Base-by-base conservation (phyloP, 305 asterid species). In the Fraxinus sp. region DNA sequence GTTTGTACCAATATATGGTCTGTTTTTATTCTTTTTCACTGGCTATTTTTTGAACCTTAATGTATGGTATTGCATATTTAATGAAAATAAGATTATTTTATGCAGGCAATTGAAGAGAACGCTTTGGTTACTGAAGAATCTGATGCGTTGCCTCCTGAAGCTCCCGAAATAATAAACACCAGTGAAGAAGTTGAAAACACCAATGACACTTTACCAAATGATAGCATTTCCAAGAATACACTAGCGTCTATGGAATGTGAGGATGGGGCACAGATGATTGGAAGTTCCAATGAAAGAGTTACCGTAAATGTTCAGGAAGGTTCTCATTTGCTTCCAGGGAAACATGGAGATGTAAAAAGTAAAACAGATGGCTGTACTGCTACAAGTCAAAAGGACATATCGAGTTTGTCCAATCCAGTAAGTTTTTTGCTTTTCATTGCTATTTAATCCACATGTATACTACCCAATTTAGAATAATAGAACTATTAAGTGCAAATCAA, bases 61-160 rank as follows among this genome's bases (percentile, higher is more conserved):
- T 49, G 26, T 74, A 68, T 64, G 73, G 11, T 75, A 43, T 36
- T 9, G 43, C 77, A 55, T 80, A 72, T 72, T 72, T 77, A 77
- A 55, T 14, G 77, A 36, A 79, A 72, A 43, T 80, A 59, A 79
- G 78, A 55, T 74, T 36, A 74, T 77, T 75, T 80, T 81, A 52
- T 86, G 84, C 94, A 95, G 98, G 88, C 82, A 79, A 85, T 86
- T 85, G 89, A 84, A 84, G 91, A 86, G 64, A 87, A 84, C 7
- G 20, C 87, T 70, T 57, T 84, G 84, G 86, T 86, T 68, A 77
- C 90, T 75, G 94, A 88, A 77, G 91, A 83, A 72, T 83, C 90
- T 80, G 92, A 90, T 75, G 84, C 77, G 43, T 57, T 79, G 80
- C 89, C 88, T 81, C 77, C 88, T 62, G 96, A 91, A 86, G 80